Evolutionary conservation across 2,329 filamentous ascomycete species (phyloP).

Genomic region (Aspergillus cejpii): DNA sequence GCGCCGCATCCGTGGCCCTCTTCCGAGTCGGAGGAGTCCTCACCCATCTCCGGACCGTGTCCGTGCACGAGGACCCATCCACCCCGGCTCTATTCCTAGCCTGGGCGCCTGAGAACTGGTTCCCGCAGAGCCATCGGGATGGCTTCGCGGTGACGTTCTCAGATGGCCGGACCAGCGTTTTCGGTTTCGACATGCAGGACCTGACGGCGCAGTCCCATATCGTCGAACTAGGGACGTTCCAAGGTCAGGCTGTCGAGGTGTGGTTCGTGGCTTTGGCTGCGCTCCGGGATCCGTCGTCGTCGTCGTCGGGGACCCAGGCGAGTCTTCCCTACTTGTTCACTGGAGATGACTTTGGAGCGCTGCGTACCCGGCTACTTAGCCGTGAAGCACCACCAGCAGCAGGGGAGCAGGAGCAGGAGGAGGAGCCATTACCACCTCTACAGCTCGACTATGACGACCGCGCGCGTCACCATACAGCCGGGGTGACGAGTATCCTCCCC

Average conservation of each 20-base stretch:
- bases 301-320: background rate
- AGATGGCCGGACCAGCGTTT: slow-evolving; percentile 55
- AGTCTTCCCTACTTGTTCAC: slow-evolving; percentile 31
- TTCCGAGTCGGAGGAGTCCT: slow-evolving; percentile 32
- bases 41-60: slow-evolving; percentile 38
- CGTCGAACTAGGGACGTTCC: slow-evolving; percentile 22
- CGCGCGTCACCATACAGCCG: slow-evolving; percentile 62
- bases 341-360: slow-evolving; percentile 36
- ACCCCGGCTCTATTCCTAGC: slow-evolving; percentile 64
- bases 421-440: slow-evolving; percentile 12
- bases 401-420: background rate
- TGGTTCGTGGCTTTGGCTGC: slow-evolving; percentile 36
- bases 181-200: slow-evolving; percentile 27
- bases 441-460: slow-evolving; percentile 40
- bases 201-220: slow-evolving; percentile 12
- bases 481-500: slow-evolving; percentile 80
- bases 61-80: slow-evolving; percentile 48
- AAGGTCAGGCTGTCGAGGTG: slow-evolving; percentile 34
- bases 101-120: slow-evolving; percentile 56
- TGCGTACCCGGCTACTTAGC: slow-evolving; percentile 29
- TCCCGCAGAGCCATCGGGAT: slow-evolving; percentile 25
- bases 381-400: slow-evolving; percentile 10
- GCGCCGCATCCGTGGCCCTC: slow-evolving; percentile 50
- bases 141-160: slow-evolving; percentile 66
- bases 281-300: slow-evolving; percentile 5